Percentiles rank a stretch among this genome's conserved stretches.
Conservation (phyloP, 768 basidiomycete genomes). For the Candolleomyces eurysporus region DNA sequence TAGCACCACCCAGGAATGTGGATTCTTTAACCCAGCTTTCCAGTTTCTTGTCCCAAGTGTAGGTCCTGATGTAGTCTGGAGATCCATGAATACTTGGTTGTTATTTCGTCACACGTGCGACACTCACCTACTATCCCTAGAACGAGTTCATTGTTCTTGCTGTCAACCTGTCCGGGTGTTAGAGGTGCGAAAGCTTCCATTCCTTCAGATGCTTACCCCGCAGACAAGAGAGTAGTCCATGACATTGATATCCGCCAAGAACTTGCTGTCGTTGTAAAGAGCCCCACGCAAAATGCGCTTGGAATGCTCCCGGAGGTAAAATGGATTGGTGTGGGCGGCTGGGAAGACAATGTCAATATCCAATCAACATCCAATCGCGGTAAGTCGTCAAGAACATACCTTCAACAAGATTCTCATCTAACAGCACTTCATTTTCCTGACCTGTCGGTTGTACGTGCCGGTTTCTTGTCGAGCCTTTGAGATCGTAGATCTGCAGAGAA, state of each 20-base stretch:
- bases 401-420: constrained; percentile 96
- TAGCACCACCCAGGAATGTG: constrained; percentile 80
- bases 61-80: constrained; percentile 90
- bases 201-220: constrained; percentile 40
- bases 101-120: background rate
- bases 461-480: constrained; percentile 95
- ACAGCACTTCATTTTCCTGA: constrained; percentile 85
- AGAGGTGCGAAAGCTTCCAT: background rate
- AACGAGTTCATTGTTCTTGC: constrained; percentile 83
- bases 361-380: background rate
- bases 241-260: constrained; percentile 90
- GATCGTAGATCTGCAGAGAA: constrained; percentile 80
- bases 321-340: constrained; percentile 86
- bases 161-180: constrained; percentile 60
- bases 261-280: constrained; percentile 92
- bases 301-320: constrained; percentile 95
- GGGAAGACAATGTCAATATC: constrained; percentile 7
- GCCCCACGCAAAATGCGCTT: constrained; percentile 91
- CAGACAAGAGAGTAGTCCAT: constrained; percentile 98
- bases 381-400: constrained; percentile 43
- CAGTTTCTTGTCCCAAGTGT: constrained; percentile 98
- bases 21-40: constrained; percentile 99
- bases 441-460: constrained; percentile 90
- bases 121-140: constrained; percentile 92
- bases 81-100: constrained; percentile 1